These are phyloP conservation scores for Aspergillus mulundensis DNA, from an alignment of 495 filamentous ascomycete genomes.

Conservation along the genomic window DNA sequence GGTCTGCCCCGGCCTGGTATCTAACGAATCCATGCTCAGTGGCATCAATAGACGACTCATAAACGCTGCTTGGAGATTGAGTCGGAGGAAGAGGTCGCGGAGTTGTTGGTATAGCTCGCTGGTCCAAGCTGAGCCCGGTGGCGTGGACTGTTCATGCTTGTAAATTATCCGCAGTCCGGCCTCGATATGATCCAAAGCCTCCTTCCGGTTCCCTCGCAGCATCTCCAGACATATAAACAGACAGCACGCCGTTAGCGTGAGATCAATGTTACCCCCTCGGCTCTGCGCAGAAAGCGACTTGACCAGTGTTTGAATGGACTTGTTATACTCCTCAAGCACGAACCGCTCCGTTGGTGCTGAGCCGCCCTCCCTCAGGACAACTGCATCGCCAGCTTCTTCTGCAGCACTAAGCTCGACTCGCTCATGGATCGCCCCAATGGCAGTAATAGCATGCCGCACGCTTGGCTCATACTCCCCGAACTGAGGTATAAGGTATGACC, in stretches of 20 bases:
- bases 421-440: conserved; percentile 14
- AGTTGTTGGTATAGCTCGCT: conserved; percentile 12
- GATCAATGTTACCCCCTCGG: conserved; percentile 2
- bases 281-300: conserved; percentile 9
- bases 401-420: background rate
- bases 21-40: background rate
- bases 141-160: background rate
- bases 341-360: conserved; percentile 2
- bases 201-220: conserved; percentile 17
- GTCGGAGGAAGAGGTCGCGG: conserved; percentile 1
- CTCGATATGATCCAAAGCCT: conserved; percentile 21
- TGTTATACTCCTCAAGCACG: conserved; percentile 16
- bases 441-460: conserved; percentile 15
- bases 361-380: background rate
- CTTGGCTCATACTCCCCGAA: conserved; percentile 13
- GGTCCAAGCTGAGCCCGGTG: background rate
- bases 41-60: conserved; percentile 4
- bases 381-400: too few relatives aligned
- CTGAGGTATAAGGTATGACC: conserved; percentile 16
- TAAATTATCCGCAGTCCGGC: conserved; percentile 14
- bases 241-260: conserved; percentile 24
- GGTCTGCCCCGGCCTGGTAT: background rate
- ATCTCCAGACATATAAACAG: conserved; percentile 30
- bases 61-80: conserved; percentile 16
- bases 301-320: conserved; percentile 21